Percentiles rank a stretch among this genome's conserved stretches.
Evolutionary conservation across 306 rosid genomes (phyloP).

Genomic region (Gleditsia sinensis): DNA sequence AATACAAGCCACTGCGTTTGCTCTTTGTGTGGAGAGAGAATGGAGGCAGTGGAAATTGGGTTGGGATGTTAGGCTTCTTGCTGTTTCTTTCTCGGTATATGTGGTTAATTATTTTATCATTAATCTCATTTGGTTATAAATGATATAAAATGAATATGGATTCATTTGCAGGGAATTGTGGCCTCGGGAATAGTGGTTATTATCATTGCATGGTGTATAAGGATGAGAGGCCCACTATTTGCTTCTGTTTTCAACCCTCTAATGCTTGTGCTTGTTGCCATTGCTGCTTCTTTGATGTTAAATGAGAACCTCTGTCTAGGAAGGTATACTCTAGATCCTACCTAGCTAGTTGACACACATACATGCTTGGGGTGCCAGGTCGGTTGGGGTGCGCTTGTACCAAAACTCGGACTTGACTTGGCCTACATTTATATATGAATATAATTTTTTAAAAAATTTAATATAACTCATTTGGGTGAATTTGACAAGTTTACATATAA

Average conservation of each 20-base stretch:
- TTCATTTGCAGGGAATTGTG: slow-evolving; percentile 36
- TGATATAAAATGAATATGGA: too few relatives aligned
- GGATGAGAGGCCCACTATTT: slow-evolving; percentile 38
- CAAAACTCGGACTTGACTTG: too few relatives aligned
- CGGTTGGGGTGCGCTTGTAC: too few relatives aligned
- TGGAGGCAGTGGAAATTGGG: slow-evolving; percentile 44
- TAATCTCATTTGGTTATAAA: too few relatives aligned
- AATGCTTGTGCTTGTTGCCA: slow-evolving; percentile 33
- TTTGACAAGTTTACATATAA: too few relatives aligned
- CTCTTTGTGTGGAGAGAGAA: neutral
- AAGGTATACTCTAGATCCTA: neutral
- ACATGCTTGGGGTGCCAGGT: too few relatives aligned
- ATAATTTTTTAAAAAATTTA: too few relatives aligned
- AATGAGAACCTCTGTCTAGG: slow-evolving; percentile 35
- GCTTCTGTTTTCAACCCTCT: slow-evolving; percentile 38
- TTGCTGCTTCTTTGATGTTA: slow-evolving; percentile 33
- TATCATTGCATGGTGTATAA: slow-evolving; percentile 35
- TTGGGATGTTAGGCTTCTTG: slow-evolving; percentile 35
- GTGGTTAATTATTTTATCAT: neutral
- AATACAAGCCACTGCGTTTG: too few relatives aligned
- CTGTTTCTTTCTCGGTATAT: slow-evolving; percentile 18
- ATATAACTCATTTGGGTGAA: too few relatives aligned
- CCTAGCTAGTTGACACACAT: too few relatives aligned
- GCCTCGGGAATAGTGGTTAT: slow-evolving; percentile 26
- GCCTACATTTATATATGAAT: too few relatives aligned